phyloP scores from a whole-genome alignment of 257 asterid species.

The Solanum sejunctum region DNA sequence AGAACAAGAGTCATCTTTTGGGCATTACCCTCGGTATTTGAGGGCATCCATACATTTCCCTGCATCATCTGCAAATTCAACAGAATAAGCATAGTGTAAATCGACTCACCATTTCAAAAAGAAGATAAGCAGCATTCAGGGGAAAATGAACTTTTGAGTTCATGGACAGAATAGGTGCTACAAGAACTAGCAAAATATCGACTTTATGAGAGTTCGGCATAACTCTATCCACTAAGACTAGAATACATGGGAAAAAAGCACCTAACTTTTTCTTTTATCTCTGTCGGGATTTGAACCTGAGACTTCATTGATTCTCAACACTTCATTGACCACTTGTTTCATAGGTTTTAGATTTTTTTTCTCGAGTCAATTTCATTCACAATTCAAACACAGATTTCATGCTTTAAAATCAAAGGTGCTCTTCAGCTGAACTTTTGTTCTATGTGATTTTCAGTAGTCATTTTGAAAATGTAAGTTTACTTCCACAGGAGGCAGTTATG shows the following conservation, averaged over 20 bases:
- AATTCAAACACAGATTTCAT: background rate
- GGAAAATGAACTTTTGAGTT: background rate
- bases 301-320: too few relatives aligned
- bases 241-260: too few relatives aligned
- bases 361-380: background rate
- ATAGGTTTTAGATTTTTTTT: background rate
- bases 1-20: slow-evolving; percentile 25
- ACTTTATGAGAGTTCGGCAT: background rate
- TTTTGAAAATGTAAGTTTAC: background rate
- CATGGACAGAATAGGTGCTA: background rate
- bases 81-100: background rate
- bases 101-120: background rate
- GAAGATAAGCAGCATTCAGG: background rate
- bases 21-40: slow-evolving; percentile 17
- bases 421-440: background rate
- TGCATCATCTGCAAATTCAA: slow-evolving; percentile 32
- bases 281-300: too few relatives aligned
- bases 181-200: background rate
- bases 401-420: background rate
- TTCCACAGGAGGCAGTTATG: background rate
- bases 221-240: background rate
- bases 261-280: too few relatives aligned
- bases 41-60: slow-evolving; percentile 30
- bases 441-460: background rate
- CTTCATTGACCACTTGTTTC: background rate